Evolutionary conservation across 1,284 basidiomycete genomes (phyloP).

Genomic region (Irpex lacteus): DNA sequence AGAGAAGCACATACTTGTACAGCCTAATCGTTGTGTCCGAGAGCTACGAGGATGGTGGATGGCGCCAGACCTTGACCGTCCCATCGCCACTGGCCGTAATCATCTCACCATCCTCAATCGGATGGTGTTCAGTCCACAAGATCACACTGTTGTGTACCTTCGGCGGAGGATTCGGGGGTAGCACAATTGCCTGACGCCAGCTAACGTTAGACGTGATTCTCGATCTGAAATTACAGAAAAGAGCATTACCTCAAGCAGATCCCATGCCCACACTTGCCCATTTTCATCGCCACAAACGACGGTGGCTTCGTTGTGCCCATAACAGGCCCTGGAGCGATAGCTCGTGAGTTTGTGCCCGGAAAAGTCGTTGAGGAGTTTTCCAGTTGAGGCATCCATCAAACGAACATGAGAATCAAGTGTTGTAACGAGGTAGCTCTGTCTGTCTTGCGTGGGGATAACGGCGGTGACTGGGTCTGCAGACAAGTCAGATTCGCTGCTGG

Average conservation of each 20-base stretch:
- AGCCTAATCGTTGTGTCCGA: not conserved
- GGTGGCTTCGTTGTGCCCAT: conserved; percentile 79
- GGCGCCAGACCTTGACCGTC: conserved; percentile 78
- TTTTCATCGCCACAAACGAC: conserved; percentile 90
- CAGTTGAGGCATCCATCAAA: conserved; percentile 83
- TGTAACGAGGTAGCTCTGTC: conserved; percentile 76
- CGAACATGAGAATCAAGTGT: conserved; percentile 84
- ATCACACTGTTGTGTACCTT: conserved; percentile 81
- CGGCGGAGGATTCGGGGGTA: conserved; percentile 66
- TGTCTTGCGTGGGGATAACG: conserved; percentile 72
- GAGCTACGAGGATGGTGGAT: conserved; percentile 24
- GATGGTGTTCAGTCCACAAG: conserved; percentile 90
- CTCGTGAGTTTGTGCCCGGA: conserved; percentile 70
- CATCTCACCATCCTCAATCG: conserved; percentile 78
- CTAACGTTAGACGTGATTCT: not conserved
- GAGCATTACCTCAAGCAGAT: conserved; percentile 77
- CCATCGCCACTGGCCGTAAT: conserved; percentile 88
- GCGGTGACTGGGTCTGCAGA: conserved; percentile 79
- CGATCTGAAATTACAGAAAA: not conserved
- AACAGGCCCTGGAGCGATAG: conserved; percentile 82
- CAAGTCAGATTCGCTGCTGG: too few species aligned
- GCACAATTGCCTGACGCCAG: conserved; percentile 55
- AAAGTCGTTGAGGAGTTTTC: conserved; percentile 86
- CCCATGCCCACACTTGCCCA: conserved; percentile 90
- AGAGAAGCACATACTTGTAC: not conserved